These are phyloP conservation scores for Zopfia rhizophila DNA, from an alignment of 2,329 filamentous ascomycete genomes.

Conservation along the genomic window DNA sequence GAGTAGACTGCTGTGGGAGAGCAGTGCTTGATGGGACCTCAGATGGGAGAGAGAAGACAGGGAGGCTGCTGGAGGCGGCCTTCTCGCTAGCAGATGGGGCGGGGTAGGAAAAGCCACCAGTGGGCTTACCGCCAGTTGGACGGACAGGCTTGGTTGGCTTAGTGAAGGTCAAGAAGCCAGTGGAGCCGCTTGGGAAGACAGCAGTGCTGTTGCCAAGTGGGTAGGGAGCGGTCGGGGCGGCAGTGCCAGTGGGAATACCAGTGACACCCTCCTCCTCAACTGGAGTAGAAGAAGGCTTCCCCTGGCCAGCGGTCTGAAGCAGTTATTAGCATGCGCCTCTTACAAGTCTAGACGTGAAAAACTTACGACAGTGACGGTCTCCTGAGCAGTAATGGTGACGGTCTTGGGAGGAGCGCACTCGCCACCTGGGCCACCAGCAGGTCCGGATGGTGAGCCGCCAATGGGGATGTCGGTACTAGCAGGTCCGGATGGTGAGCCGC, in stretches of 20 bases:
- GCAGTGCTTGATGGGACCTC: conserved; percentile 13
- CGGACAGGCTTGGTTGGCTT: conserved; percentile 25
- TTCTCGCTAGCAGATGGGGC: conserved; percentile 8
- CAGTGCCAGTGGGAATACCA: conserved; percentile 19
- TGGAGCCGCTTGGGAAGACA: conserved; percentile 36
- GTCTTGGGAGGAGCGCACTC: conserved; percentile 47
- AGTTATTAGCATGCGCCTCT: conserved; percentile 3
- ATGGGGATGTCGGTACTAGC: conserved; percentile 18
- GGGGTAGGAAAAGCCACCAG: conserved; percentile 3
- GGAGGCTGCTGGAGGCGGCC: conserved; percentile 11
- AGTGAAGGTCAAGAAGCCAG: conserved; percentile 46
- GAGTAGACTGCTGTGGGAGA: too few relatives aligned
- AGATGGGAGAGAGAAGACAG: too few relatives aligned
- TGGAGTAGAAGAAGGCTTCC: conserved; percentile 12
- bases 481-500: conserved; percentile 26
- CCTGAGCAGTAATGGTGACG: conserved; percentile 49
- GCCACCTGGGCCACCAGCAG: conserved; percentile 24
- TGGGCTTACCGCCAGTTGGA: conserved; percentile 1
- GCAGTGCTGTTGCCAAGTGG: conserved; percentile 38
- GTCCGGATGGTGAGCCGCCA: conserved; percentile 18
- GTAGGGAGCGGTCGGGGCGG: conserved; percentile 35
- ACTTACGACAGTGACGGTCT: conserved; percentile 50
- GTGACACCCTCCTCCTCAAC: conserved; percentile 14
- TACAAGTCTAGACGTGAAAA: neutral
- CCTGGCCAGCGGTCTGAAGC: conserved; percentile 31